Base-by-base conservation (phyloP, 2,329 filamentous ascomycete genomes). In the Diaporthe vaccinii region DNA sequence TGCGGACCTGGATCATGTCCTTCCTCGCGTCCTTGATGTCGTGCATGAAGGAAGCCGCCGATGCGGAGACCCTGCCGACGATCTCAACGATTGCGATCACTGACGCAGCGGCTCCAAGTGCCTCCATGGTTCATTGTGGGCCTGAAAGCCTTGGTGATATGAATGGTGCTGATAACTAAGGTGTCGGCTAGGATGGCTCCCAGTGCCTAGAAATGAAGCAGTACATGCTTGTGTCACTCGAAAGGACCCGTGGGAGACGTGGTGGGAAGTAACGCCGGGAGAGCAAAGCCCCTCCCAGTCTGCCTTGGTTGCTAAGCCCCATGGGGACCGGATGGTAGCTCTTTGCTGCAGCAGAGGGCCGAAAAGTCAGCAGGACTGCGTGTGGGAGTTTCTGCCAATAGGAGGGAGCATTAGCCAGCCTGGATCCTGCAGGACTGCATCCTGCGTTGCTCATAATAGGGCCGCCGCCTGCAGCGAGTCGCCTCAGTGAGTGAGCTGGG, bases 1-100 rank as follows among this genome's bases (percentile, higher is more conserved):
- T 69, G 9, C 53, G 62, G n/a, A 70, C 53, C 53, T 69, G 41
- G 17, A 59, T 69, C 72, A 74, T 61, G n/a, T 70, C 72, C 5
- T 7, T 25, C 44, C 72, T 61, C 17, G 72, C 62, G 14, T 70
- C 72, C 28, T 70, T 74, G 25, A 74, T 53, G 39, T 55, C 53
- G 10, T 20, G 72, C 72, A 70, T 70, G n/a, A 74, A 58, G 8
- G 62, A 74, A 3, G 65, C 10, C 5, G 72, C 72, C 2, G 55
- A 44, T 2, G 14, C 28, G 9, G 72, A 61, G 2, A 59, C 62
- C 41, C 17, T 57, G 5, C 25, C 65, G 41, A 28, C 65, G 10
- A 74, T 17, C 31, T 62, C 41, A 6, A 74, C 22, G 44, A 74
- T 39, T n/a, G 51, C 41, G n/a, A 71, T 14, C 6, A 74, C 39